Evolutionary conservation across 2,329 filamentous ascomycete species (phyloP).

Genomic region (Phaeosphaeriaceae sp.): DNA sequence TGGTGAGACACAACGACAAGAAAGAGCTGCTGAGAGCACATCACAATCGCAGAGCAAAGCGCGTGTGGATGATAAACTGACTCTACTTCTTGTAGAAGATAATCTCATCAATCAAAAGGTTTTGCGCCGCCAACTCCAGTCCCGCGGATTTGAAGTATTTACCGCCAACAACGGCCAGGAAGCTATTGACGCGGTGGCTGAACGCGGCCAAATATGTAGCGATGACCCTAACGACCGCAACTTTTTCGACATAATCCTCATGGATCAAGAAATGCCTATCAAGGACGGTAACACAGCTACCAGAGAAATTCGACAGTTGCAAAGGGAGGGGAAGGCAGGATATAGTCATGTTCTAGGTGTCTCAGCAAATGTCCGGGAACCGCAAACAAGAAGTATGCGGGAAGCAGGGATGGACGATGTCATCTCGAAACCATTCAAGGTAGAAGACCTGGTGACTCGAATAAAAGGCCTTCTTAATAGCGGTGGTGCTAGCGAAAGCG

Average conservation of each 20-base stretch:
- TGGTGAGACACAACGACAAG: slow-evolving; percentile 38
- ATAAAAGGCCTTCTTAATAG: slow-evolving; percentile 26
- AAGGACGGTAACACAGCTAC: slow-evolving; percentile 53
- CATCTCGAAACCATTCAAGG: slow-evolving; percentile 50
- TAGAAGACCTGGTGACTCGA: slow-evolving; percentile 42
- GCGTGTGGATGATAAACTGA: slow-evolving; percentile 24
- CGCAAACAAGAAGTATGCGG: slow-evolving; percentile 41
- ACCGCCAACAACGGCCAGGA: slow-evolving; percentile 54
- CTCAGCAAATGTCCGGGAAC: slow-evolving; percentile 47
- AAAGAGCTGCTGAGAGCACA: slow-evolving; percentile 17
- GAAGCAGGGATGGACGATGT: slow-evolving; percentile 49
- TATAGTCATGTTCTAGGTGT: slow-evolving; percentile 48
- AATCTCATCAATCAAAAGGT: slow-evolving; percentile 59
- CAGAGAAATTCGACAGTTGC: slow-evolving; percentile 46
- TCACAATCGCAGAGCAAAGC: slow-evolving; percentile 28
- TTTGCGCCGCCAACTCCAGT: slow-evolving; percentile 56
- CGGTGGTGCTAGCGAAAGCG: slow-evolving; percentile 3
- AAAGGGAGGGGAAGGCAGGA: slow-evolving; percentile 40
- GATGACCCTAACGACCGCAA: slow-evolving; percentile 24
- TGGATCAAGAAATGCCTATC: slow-evolving; percentile 55
- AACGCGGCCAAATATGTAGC: slow-evolving; percentile 25
- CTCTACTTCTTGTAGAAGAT: slow-evolving; percentile 56
- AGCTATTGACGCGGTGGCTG: slow-evolving; percentile 51
- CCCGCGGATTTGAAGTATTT: slow-evolving; percentile 50
- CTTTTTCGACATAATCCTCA: slow-evolving; percentile 52